A percentile compares a stretch with the other conserved stretches of the same genome.
phyloP scores from a whole-genome alignment of 495 filamentous ascomycete genomes.

The Aspergillus bertholletiae region DNA sequence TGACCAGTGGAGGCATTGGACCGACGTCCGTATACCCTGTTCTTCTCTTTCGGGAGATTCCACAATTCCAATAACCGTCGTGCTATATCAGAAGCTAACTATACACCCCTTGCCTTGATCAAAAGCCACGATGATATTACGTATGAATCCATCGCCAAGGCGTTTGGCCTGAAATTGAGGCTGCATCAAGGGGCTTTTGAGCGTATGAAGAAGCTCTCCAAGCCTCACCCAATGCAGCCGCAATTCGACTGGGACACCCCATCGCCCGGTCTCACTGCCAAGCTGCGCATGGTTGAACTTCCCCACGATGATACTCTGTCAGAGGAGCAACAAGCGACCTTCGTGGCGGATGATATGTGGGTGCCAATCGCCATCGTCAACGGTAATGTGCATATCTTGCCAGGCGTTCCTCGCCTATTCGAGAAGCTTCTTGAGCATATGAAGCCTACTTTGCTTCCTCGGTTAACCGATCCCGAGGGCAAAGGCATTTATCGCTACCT shows the following conservation, averaged over 20 bases:
- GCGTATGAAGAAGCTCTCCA: slow-evolving; percentile 79
- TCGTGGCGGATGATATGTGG: slow-evolving; percentile 80
- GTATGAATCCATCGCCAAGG: slow-evolving; percentile 88
- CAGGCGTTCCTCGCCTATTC: slow-evolving; percentile 85
- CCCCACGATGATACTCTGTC: slow-evolving; percentile 66
- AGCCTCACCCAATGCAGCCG: slow-evolving; percentile 63
- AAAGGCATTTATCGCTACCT: slow-evolving; percentile 73
- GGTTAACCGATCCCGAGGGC: slow-evolving; percentile 72
- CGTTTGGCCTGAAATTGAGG: slow-evolving; percentile 71
- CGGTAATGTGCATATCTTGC: slow-evolving; percentile 89
- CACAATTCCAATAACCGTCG: not conserved
- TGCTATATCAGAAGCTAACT: not conserved
- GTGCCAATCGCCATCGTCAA: slow-evolving; percentile 85
- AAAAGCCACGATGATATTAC: slow-evolving; percentile 94
- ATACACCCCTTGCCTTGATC: not conserved
- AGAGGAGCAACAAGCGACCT: slow-evolving; percentile 64
- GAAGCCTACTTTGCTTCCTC: slow-evolving; percentile 62
- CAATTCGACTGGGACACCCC: slow-evolving; percentile 84
- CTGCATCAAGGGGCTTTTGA: slow-evolving; percentile 72
- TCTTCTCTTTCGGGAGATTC: not conserved
- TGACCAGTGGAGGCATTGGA: slow-evolving; percentile 92
- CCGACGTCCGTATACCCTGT: slow-evolving; percentile 63
- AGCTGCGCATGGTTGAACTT: slow-evolving; percentile 83
- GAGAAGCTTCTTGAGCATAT: slow-evolving; percentile 71
- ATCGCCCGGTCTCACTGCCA: slow-evolving; percentile 72